Evolutionary conservation across 2,329 filamentous ascomycete species (phyloP).

Genomic region (Paracoccidioides lutzii): DNA sequence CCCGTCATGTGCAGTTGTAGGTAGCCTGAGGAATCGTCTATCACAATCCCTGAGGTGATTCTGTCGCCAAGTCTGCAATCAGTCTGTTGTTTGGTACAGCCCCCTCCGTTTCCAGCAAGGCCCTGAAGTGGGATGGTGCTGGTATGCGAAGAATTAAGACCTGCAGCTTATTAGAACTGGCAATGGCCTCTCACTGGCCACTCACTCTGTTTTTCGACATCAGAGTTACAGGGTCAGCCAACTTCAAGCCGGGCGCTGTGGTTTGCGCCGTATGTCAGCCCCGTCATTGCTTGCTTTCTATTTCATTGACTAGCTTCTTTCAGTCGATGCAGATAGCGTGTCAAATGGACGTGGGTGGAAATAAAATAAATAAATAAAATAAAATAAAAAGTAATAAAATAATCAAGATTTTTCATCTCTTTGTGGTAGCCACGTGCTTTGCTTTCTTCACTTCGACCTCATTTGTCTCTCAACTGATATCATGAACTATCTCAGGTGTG

Average conservation of each 20-base stretch:
- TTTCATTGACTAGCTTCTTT: conserved; percentile 1
- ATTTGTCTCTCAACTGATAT: conserved; percentile 2
- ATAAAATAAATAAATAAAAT: background rate
- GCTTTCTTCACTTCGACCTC: background rate
- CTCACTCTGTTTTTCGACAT: background rate
- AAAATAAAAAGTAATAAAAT: background rate
- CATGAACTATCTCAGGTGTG: background rate
- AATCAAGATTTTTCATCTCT: background rate
- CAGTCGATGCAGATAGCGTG: background rate
- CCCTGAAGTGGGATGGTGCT: background rate
- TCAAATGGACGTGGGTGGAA: background rate
- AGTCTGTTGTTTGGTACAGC: background rate
- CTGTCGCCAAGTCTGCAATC: conserved; percentile 1
- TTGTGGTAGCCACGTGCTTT: conserved; percentile 3
- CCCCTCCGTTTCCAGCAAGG: background rate
- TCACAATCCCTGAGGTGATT: too few relatives aligned
- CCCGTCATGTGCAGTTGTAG: background rate
- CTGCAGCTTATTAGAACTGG: background rate
- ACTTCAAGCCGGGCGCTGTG: background rate
- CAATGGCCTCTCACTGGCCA: background rate
- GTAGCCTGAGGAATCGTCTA: background rate
- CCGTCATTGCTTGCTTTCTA: background rate
- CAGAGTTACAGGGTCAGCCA: background rate
- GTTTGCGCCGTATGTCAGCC: background rate
- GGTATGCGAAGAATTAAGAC: background rate